These are phyloP conservation scores for Thalassiosira oceanica DNA, from an alignment of 352 stramenopile species.

Conservation along the genomic window DNA sequence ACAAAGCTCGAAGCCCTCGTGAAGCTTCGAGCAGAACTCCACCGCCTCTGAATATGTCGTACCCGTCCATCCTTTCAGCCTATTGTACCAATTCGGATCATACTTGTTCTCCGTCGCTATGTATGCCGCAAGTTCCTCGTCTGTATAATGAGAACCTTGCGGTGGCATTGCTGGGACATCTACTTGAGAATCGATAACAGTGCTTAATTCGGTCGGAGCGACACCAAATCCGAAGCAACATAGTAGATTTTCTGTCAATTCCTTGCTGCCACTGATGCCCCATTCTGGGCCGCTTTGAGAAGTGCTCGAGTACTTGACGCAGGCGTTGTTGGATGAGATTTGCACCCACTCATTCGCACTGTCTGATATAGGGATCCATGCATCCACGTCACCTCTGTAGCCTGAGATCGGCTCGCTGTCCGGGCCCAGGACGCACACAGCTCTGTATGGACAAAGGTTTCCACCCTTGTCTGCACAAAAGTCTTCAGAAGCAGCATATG, in stretches of 20 bases:
- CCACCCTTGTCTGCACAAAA: too few relatives aligned
- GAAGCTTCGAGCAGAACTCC: conserved; percentile 1
- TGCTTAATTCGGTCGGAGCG: too few relatives aligned
- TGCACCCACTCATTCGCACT: conserved; percentile 5
- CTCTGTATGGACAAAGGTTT: too few relatives aligned
- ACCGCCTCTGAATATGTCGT: conserved; percentile 3
- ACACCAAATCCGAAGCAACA: conserved; percentile 23
- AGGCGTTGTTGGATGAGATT: neutral
- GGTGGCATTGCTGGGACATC: too few relatives aligned
- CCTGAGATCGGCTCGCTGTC: neutral
- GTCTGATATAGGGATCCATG: neutral
- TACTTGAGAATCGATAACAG: too few relatives aligned
- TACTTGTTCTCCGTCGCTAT: neutral
- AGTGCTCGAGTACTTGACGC: neutral
- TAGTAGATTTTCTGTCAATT: conserved; percentile 15
- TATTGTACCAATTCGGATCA: conserved; percentile 8
- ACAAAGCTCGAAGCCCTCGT: conserved; percentile 1
- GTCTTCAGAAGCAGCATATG: too few relatives aligned
- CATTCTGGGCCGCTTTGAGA: conserved; percentile 4
- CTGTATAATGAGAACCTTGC: too few relatives aligned
- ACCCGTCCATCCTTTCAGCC: neutral
- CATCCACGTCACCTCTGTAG: neutral
- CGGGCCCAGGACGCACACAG: too few relatives aligned
- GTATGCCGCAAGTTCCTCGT: too few relatives aligned
- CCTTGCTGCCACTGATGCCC: conserved; percentile 15